phyloP scores from a whole-genome alignment of 2,329 filamentous ascomycete species.

The Mollisia scopiformis region DNA sequence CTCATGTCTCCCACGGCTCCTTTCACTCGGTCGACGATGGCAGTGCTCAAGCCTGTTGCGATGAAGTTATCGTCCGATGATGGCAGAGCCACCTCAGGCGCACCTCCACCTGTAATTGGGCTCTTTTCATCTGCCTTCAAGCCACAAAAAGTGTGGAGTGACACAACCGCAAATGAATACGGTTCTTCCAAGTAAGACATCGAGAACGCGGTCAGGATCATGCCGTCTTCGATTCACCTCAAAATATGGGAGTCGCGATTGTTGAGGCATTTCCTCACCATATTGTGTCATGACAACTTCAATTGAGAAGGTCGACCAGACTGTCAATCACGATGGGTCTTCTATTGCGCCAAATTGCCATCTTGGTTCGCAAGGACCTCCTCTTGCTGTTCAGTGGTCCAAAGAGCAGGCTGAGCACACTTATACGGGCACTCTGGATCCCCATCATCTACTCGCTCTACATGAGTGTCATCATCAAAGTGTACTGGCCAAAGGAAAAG shows the following conservation, averaged over 20 bases:
- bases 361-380: conserved; percentile 62
- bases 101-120: background rate
- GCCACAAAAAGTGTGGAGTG: background rate
- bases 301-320: background rate
- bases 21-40: background rate
- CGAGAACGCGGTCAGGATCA: background rate
- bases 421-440: conserved; percentile 57
- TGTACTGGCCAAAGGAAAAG: conserved; percentile 74
- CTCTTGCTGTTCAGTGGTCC: conserved; percentile 54
- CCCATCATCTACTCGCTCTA: conserved; percentile 58
- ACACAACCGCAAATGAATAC: background rate
- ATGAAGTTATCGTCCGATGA: background rate
- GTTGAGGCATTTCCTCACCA: background rate
- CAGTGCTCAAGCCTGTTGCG: background rate
- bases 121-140: background rate
- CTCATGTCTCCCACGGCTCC: too few species aligned
- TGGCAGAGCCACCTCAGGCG: background rate
- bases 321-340: conserved; percentile 42
- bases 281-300: background rate
- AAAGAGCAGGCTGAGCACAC: conserved; percentile 48
- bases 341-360: conserved; percentile 58
- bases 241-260: background rate
- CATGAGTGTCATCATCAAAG: conserved; percentile 72
- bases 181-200: background rate
- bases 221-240: background rate